Percentiles rank a stretch among this genome's conserved stretches.
Conservation (phyloP, 495 filamentous ascomycete genomes). For the Corynascus novoguineensis region DNA sequence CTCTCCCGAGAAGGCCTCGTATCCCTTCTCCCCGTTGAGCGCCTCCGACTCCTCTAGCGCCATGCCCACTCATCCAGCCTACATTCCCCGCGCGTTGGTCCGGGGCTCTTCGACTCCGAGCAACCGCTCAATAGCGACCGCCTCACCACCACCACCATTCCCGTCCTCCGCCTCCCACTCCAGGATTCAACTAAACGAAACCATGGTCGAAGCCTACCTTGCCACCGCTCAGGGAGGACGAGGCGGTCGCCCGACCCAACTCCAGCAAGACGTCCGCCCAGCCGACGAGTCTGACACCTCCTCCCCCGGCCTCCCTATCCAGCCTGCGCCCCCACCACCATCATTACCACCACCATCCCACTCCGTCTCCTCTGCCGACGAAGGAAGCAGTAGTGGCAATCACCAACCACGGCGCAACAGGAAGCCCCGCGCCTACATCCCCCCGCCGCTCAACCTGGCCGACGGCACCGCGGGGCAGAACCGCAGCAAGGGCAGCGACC, state of each 20-base stretch:
- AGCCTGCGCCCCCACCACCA: neutral
- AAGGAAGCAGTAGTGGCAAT: neutral
- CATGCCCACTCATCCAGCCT: constrained; percentile 47
- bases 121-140: constrained; percentile 8
- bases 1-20: constrained; percentile 19
- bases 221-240: neutral
- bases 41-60: constrained; percentile 20
- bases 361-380: constrained; percentile 1
- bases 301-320: neutral
- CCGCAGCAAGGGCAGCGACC: neutral
- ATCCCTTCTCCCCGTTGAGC: constrained; percentile 18
- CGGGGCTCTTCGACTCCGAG: constrained; percentile 20
- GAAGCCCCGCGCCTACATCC: constrained; percentile 1
- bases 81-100: constrained; percentile 37
- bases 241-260: neutral
- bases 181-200: constrained; percentile 5
- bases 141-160: neutral
- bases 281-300: neutral
- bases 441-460: constrained; percentile 5
- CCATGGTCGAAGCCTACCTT: constrained; percentile 7
- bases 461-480: neutral
- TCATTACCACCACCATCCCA: neutral
- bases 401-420: neutral
- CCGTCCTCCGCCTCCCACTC: neutral
- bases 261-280: neutral